Percentiles rank a stretch among this genome's conserved stretches.
phyloP scores from a whole-genome alignment of 2,329 filamentous ascomycete species.

The Aspergillus chevalieri region DNA sequence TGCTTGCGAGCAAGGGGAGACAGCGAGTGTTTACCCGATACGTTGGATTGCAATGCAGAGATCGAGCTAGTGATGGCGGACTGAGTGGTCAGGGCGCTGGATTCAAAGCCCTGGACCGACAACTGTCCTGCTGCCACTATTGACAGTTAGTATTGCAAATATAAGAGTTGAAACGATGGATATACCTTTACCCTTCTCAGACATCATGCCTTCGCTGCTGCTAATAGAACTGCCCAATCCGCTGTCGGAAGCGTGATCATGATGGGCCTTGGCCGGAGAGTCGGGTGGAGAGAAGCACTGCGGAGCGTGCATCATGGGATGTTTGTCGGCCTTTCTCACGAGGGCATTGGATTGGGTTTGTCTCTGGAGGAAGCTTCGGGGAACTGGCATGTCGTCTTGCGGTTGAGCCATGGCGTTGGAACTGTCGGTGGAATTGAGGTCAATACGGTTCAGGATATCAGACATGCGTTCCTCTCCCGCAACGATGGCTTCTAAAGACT shows the following conservation, averaged over 20 bases:
- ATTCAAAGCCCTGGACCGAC: constrained; percentile 5
- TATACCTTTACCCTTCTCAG: constrained; percentile 45
- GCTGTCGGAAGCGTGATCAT: constrained; percentile 75
- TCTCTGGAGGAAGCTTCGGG: constrained; percentile 54
- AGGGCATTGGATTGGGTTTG: constrained; percentile 44
- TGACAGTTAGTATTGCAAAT: constrained; percentile 6
- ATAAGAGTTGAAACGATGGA: constrained; percentile 10
- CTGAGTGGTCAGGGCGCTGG: constrained; percentile 35
- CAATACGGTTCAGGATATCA: constrained; percentile 59
- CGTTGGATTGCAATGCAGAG: constrained; percentile 42
- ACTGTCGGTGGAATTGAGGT: constrained; percentile 51
- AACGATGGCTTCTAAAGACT: constrained; percentile 60
- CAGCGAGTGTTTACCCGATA: constrained; percentile 54
- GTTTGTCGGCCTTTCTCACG: constrained; percentile 27
- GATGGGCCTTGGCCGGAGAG: constrained; percentile 41
- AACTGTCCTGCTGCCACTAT: constrained; percentile 20
- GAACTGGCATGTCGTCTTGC: constrained; percentile 56
- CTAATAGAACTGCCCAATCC: constrained; percentile 78
- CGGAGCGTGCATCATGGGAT: constrained; percentile 8
- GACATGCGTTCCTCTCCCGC: constrained; percentile 64
- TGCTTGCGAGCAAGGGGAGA: constrained; percentile 65
- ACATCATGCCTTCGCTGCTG: constrained; percentile 45
- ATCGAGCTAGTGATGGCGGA: constrained; percentile 59
- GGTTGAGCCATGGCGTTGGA: constrained; percentile 39
- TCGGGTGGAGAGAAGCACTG: constrained; percentile 43